These are phyloP conservation scores for Yarrowia deformans DNA, from an alignment of 805 yeast species.

Conservation along the genomic window DNA sequence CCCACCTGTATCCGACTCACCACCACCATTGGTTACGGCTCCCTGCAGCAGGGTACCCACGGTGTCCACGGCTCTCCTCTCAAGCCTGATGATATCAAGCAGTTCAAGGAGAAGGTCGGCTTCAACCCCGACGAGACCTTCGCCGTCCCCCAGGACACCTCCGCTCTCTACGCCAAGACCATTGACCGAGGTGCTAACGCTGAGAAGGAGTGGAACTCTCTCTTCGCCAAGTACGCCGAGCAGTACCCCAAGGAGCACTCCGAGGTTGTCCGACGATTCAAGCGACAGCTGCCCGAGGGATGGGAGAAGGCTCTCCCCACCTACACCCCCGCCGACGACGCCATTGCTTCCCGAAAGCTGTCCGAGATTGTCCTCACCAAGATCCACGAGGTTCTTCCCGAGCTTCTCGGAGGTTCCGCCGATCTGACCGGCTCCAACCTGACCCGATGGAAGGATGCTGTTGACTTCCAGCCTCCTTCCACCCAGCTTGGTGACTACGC, in stretches of 20 bases:
- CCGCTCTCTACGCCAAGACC: constrained; percentile 48
- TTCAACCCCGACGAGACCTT: constrained; percentile 43
- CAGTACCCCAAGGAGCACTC: constrained; percentile 48
- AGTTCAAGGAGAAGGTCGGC: constrained; percentile 40
- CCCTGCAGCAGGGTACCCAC: constrained; percentile 49
- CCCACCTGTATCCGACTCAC: constrained; percentile 53
- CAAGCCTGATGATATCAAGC: constrained; percentile 48
- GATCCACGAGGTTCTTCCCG: constrained; percentile 47
- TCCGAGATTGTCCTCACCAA: constrained; percentile 49
- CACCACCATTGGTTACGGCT: constrained; percentile 52
- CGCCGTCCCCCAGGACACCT: constrained; percentile 47
- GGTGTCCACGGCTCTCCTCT: constrained; percentile 53
- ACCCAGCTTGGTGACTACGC: constrained; percentile 49
- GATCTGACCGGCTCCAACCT: constrained; percentile 50
- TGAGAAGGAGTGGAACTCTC: constrained; percentile 46
- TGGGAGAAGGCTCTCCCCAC: constrained; percentile 83
- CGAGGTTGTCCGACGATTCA: constrained; percentile 47
- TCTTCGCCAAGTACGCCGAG: constrained; percentile 45
- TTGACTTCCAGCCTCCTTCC: constrained; percentile 71
- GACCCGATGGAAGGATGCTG: constrained; percentile 47
- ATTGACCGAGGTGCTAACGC: constrained; percentile 45
- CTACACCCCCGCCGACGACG: constrained; percentile 77
- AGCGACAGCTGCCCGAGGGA: constrained; percentile 63
- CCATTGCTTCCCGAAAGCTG: constrained; percentile 49
- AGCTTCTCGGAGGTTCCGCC: constrained; percentile 52